A percentile compares a stretch with the other conserved stretches of the same genome.
Conservation (phyloP, 495 filamentous ascomycete species). For the Staphylotrichum tortipilum region DNA sequence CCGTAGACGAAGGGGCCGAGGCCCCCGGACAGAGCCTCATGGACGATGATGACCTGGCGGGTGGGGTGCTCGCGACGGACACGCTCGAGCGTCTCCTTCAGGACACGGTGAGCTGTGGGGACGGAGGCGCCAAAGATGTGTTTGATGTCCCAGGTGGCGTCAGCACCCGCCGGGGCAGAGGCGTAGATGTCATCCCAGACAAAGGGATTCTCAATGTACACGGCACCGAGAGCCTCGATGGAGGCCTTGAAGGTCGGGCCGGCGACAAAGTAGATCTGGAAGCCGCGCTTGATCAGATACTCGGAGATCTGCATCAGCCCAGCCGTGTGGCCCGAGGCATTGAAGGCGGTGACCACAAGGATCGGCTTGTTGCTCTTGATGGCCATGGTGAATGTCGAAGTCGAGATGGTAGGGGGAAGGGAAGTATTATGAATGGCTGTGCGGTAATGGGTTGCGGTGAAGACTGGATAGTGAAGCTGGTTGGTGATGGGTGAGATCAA, state of each 20-base stretch:
- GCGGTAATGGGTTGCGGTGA: too few species aligned
- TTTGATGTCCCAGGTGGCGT: background rate
- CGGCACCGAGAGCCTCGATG: slow-evolving; percentile 5
- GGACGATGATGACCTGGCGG: slow-evolving; percentile 22
- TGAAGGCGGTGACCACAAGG: slow-evolving; percentile 5
- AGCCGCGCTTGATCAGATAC: slow-evolving; percentile 24
- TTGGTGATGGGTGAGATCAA: too few species aligned
- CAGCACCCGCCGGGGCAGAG: background rate
- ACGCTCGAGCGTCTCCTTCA: slow-evolving; percentile 17
- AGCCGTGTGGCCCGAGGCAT: slow-evolving; percentile 8
- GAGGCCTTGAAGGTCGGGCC: slow-evolving; percentile 21
- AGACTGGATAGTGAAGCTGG: background rate
- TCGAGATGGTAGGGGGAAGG: too few species aligned
- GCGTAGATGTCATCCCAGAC: background rate
- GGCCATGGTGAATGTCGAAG: background rate
- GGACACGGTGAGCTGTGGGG: slow-evolving; percentile 14
- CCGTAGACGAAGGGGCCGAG: slow-evolving; percentile 20
- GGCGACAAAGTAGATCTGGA: slow-evolving; percentile 23
- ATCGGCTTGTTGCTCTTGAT: slow-evolving; percentile 17
- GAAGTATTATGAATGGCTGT: too few species aligned
- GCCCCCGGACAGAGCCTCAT: slow-evolving; percentile 24
- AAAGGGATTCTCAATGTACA: slow-evolving; percentile 9
- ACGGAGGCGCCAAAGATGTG: slow-evolving; percentile 11
- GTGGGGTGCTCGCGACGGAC: slow-evolving; percentile 14
- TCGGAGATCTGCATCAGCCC: slow-evolving; percentile 4